Conservation (phyloP, 192 early-diverging fungal species). For the Coemansia pectinata region DNA sequence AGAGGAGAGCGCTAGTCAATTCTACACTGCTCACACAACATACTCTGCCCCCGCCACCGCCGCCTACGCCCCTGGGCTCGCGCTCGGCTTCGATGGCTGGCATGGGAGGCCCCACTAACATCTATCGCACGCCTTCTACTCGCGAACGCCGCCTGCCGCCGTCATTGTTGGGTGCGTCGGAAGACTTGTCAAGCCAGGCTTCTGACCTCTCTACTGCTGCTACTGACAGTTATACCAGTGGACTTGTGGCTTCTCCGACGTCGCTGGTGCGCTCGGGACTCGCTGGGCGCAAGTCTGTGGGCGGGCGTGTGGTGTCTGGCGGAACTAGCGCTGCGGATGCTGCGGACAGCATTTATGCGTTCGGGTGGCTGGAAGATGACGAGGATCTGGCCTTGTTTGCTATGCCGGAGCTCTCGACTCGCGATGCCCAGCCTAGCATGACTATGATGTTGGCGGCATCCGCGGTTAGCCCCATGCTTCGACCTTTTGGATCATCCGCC, state of each 20-base stretch:
- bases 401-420: constrained; percentile 27
- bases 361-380: constrained; percentile 53
- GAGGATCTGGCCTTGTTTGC: constrained; percentile 50
- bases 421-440: constrained; percentile 24
- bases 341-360: constrained; percentile 35
- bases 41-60: constrained; percentile 19
- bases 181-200: constrained; percentile 7
- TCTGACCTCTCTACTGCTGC: constrained; percentile 14
- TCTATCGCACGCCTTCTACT: neutral
- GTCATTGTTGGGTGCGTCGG: neutral
- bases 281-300: neutral
- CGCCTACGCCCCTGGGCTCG: constrained; percentile 12
- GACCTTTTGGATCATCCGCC: constrained; percentile 20
- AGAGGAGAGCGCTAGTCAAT: constrained; percentile 42
- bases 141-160: neutral
- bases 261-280: neutral
- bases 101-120: neutral
- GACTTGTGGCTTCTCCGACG: neutral
- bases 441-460: constrained; percentile 46
- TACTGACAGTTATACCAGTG: neutral
- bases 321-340: neutral
- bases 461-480: constrained; percentile 32
- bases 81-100: neutral
- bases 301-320: neutral
- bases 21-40: constrained; percentile 52